These are phyloP conservation scores for Coniosporium tulheliwenetii DNA, from an alignment of 2,329 filamentous ascomycete genomes.

Conservation along the genomic window DNA sequence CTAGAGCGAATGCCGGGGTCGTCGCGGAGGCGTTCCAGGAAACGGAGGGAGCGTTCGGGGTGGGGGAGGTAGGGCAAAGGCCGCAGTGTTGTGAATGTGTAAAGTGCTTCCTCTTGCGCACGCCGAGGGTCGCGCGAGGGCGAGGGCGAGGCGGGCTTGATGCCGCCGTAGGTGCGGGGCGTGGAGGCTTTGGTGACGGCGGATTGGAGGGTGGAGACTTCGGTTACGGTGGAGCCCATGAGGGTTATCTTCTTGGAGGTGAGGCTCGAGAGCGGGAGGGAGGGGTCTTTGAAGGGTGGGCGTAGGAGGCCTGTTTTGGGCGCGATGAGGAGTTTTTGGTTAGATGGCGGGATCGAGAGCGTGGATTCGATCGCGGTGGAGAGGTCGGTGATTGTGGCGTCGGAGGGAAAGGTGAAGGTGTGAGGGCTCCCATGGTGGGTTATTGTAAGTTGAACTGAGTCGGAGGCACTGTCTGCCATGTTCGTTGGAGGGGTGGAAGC, in stretches of 20 bases:
- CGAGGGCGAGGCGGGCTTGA: conserved; percentile 17
- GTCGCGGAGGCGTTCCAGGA: conserved; percentile 59
- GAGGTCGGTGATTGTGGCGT: conserved; percentile 41
- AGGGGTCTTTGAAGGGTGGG: conserved; percentile 44
- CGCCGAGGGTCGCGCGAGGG: conserved; percentile 27
- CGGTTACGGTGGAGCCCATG: conserved; percentile 46
- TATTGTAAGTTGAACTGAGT: conserved; percentile 27
- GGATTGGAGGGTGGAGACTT: conserved; percentile 41
- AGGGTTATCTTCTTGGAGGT: conserved; percentile 46
- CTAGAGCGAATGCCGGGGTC: conserved; percentile 73
- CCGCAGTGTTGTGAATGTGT: conserved; percentile 67
- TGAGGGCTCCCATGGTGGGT: conserved; percentile 39
- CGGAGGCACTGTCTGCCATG: too few relatives aligned
- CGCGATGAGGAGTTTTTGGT: conserved; percentile 53
- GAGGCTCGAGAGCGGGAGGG: conserved; percentile 33
- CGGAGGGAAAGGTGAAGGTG: conserved; percentile 28
- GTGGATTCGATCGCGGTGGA: conserved; percentile 39
- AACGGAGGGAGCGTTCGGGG: conserved; percentile 52
- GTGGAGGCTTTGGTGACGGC: conserved; percentile 34
- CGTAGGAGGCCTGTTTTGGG: conserved; percentile 51
- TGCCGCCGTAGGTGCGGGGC: conserved; percentile 19
- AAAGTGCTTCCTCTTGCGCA: conserved; percentile 43
- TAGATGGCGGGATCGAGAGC: conserved; percentile 43
- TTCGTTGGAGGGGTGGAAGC: too few relatives aligned
- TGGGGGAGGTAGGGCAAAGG: conserved; percentile 66